Evolutionary conservation across 768 basidiomycete genomes (phyloP).

Genomic region (Gyrodon lividus): DNA sequence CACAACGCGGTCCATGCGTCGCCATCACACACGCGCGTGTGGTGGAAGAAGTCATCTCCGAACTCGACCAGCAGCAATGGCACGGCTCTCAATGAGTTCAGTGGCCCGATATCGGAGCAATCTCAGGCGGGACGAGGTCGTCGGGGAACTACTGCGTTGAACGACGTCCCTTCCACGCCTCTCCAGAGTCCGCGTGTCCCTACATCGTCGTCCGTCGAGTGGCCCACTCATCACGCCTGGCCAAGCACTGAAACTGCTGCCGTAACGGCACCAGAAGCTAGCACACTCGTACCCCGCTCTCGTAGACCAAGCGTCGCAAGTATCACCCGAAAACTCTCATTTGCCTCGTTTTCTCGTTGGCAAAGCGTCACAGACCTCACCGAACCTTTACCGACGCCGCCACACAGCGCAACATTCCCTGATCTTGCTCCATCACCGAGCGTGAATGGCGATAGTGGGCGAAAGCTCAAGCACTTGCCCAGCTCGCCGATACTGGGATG

Average conservation of each 20-base stretch:
- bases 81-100: constrained; percentile 10
- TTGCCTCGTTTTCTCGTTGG: constrained; percentile 27
- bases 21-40: constrained; percentile 25
- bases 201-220: constrained; percentile 1
- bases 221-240: constrained; percentile 19
- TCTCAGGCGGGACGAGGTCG: constrained; percentile 5
- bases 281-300: constrained; percentile 3
- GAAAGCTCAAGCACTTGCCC: constrained; percentile 23
- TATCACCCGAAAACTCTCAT: constrained; percentile 33
- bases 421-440: constrained; percentile 20
- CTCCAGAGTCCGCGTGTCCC: constrained; percentile 12
- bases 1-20: constrained; percentile 6
- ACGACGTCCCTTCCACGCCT: constrained; percentile 17
- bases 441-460: constrained; percentile 9
- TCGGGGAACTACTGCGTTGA: constrained; percentile 9
- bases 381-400: constrained; percentile 18
- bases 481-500: constrained; percentile 22
- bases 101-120: constrained; percentile 2
- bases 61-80: constrained; percentile 12
- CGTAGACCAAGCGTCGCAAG: constrained; percentile 30
- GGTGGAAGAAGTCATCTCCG: constrained; percentile 29
- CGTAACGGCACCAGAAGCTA: constrained; percentile 5
- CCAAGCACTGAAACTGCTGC: constrained; percentile 21
- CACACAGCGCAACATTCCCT: constrained; percentile 10
- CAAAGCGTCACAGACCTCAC: constrained; percentile 23